These are phyloP conservation scores for Diaporthe batatas DNA, from an alignment of 2,329 filamentous ascomycete genomes.

Conservation along the genomic window DNA sequence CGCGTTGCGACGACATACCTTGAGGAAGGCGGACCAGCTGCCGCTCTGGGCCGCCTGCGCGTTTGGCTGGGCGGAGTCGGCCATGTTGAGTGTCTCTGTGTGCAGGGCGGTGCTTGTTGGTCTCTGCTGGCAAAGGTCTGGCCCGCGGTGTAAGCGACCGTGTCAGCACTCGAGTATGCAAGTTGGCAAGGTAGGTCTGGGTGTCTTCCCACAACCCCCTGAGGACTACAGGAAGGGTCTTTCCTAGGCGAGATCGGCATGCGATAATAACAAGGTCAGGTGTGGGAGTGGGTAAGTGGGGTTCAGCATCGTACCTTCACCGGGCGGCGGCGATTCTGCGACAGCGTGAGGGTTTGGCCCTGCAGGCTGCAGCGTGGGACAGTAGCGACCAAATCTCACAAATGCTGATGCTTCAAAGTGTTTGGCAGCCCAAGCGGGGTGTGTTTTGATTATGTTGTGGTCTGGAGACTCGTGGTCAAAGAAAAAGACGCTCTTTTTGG, in stretches of 20 bases:
- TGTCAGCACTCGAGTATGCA: constrained; percentile 7
- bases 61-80: constrained; percentile 44
- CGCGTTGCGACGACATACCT: constrained; percentile 54
- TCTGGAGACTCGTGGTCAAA: neutral
- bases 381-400: neutral
- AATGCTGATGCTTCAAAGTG: neutral
- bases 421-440: neutral
- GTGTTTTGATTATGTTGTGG: constrained; percentile 15
- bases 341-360: neutral
- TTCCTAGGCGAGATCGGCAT: constrained; percentile 37
- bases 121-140: constrained; percentile 19
- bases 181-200: neutral
- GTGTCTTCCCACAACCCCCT: neutral
- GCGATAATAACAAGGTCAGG: constrained; percentile 33
- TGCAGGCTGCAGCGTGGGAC: constrained; percentile 3
- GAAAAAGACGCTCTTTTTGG: neutral
- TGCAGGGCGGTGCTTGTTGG: constrained; percentile 7
- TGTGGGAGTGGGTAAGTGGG: constrained; percentile 38
- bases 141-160: constrained; percentile 9
- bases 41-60: constrained; percentile 56
- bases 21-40: constrained; percentile 67
- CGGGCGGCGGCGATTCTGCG: constrained; percentile 9
- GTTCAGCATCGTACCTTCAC: constrained; percentile 40
- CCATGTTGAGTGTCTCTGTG: constrained; percentile 30
- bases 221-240: constrained; percentile 36